These are phyloP conservation scores for Tricholoma furcatifolium DNA, from an alignment of 768 basidiomycete genomes.

Conservation along the genomic window DNA sequence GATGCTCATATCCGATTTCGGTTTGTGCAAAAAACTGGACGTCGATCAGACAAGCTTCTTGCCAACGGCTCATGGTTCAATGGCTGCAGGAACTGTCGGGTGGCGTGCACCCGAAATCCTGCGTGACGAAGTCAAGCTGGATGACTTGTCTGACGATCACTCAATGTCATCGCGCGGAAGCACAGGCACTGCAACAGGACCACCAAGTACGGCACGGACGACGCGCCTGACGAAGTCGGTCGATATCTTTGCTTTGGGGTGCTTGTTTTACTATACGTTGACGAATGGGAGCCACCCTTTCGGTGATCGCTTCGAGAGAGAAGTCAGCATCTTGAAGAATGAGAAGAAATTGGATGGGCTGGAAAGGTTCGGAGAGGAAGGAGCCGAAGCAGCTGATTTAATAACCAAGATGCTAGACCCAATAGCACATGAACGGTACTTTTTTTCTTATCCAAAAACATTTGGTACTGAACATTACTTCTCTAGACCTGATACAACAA, in stretches of 20 bases:
- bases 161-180: slow-evolving; percentile 70
- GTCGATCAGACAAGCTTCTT: slow-evolving; percentile 95
- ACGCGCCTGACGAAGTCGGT: slow-evolving; percentile 90
- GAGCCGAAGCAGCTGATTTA: slow-evolving; percentile 83
- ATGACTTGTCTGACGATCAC: slow-evolving; percentile 69
- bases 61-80: slow-evolving; percentile 86
- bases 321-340: slow-evolving; percentile 90
- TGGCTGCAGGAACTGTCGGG: slow-evolving; percentile 91
- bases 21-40: slow-evolving; percentile 93
- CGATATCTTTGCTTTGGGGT: slow-evolving; percentile 95
- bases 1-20: slow-evolving; percentile 97
- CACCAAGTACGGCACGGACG: slow-evolving; percentile 40
- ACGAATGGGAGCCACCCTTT: slow-evolving; percentile 92
- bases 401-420: slow-evolving; percentile 77
- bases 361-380: slow-evolving; percentile 88
- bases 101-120: slow-evolving; percentile 98
- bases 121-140: slow-evolving; percentile 89
- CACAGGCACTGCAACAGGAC: slow-evolving; percentile 46
- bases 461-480: background rate
- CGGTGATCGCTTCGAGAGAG: slow-evolving; percentile 90
- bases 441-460: slow-evolving; percentile 4
- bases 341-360: slow-evolving; percentile 67
- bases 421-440: slow-evolving; percentile 73
- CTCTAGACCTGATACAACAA: slow-evolving; percentile 80
- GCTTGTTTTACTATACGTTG: slow-evolving; percentile 90